Evolutionary conservation across 345 rosid genomes (phyloP), one percentile per base, ranked within the genome.

Genomic region (Barbarea vulgaris): DNA sequence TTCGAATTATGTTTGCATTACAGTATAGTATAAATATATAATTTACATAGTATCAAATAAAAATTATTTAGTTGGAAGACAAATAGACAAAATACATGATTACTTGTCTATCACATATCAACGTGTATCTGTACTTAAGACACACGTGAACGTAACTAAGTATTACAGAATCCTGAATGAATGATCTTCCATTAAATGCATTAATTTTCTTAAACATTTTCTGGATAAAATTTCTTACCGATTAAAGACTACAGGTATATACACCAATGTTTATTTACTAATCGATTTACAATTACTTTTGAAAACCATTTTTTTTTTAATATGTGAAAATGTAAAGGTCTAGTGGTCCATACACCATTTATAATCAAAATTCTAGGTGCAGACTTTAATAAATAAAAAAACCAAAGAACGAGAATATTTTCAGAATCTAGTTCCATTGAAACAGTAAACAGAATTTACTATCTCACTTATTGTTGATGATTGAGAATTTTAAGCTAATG

Each of bases 1-100:
- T 77, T 70, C 71, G 53, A 50, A 24, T 63, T 34, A 63, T 77
- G 76, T 77, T 54, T 70, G 70, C 44, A 55, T 69, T 53, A 13
- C 41, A 6, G 11, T 15, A 1, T 12, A 27, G 7, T 17, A 58
- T 17, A 10, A 10, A 57, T 66, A 14, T 30, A 55, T 62, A 25
- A 5, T 13, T 13, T 53, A 24, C 33, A 11, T 10, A n/a, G n/a
- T n/a, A 44, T 44, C 7, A 44, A 53, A 53, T 3, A 28, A 25
- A 28, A n/a, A 17, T 4, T 57, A n/a, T 39, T 6, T 6, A 19
- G 7, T 61, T 37, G 13, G 7, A 46, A 74, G 66, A 56, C 65
- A 64, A 44, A 41, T 65, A 44, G 57, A 65, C 42, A 74, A 56
- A 65, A 65, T 73, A 30, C 56, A 51, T 39, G 58, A 50, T 22